Conservation (phyloP, 805 yeast species). For the Nakazawaea pomicola region DNA sequence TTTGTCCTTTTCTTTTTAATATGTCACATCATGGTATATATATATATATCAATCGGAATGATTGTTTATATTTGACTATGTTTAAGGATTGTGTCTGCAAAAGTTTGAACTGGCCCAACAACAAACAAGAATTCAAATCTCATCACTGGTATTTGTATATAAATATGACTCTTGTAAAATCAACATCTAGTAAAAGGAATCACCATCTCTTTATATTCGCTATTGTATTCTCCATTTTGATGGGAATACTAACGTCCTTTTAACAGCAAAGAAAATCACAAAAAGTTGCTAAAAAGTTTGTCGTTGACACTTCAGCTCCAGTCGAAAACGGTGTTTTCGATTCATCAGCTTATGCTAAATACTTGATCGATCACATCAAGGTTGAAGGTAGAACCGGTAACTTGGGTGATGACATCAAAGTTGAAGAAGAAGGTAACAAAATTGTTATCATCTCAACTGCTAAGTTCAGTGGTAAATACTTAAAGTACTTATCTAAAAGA, state of each 20-base stretch:
- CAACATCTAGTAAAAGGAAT: neutral
- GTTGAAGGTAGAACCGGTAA: conserved; percentile 95
- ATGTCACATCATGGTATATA: conserved; percentile 20
- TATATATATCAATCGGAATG: neutral
- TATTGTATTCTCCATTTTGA: neutral
- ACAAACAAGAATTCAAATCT: too few relatives aligned
- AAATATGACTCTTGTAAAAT: too few relatives aligned
- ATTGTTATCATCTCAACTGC: conserved; percentile 84
- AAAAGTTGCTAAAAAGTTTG: conserved; percentile 79
- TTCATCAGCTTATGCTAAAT: conserved; percentile 96
- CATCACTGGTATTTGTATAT: too few relatives aligned
- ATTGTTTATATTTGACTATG: neutral
- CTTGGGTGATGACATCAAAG: conserved; percentile 92
- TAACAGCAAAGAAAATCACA: conserved; percentile 70
- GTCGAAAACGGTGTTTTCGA: conserved; percentile 96
- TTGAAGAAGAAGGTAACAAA: conserved; percentile 81
- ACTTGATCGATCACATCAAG: conserved; percentile 98
- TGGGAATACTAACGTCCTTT: conserved; percentile 47
- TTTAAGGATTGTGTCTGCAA: too few relatives aligned
- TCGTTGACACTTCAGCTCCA: conserved; percentile 96
- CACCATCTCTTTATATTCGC: conserved; percentile 13
- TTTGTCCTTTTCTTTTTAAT: too few relatives aligned
- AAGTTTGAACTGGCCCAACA: too few relatives aligned
- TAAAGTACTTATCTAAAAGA: conserved; percentile 99
- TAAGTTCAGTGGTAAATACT: conserved; percentile 99